These are phyloP conservation scores for Alternaria arbusti DNA, from an alignment of 2,329 filamentous ascomycete genomes.

Conservation along the genomic window DNA sequence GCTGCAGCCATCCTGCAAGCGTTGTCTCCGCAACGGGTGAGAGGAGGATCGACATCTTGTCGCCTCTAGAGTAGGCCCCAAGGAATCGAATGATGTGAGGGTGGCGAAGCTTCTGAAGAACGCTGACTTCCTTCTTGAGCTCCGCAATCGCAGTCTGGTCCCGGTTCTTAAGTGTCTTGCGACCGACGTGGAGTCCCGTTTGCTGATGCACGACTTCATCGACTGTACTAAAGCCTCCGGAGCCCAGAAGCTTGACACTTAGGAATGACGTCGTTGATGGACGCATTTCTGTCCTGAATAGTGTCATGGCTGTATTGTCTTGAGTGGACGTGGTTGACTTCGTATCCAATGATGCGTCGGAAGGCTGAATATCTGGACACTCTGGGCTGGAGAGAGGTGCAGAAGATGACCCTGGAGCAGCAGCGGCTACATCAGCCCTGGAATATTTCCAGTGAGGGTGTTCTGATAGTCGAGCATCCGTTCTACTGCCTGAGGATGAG, in stretches of 20 bases:
- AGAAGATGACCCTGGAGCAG: not conserved
- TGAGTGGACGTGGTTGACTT: not conserved
- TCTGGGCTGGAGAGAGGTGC: not conserved
- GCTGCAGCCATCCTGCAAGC: constrained; percentile 43
- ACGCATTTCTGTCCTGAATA: not conserved
- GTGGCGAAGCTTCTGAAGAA: constrained; percentile 48
- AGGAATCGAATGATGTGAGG: constrained; percentile 49
- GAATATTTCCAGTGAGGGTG: not conserved
- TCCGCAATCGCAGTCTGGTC: constrained; percentile 40
- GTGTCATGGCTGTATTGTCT: not conserved
- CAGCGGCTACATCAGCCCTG: not conserved
- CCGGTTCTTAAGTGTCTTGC: constrained; percentile 49
- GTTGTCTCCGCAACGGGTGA: constrained; percentile 48
- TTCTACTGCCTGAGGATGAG: not conserved
- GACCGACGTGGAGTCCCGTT: constrained; percentile 41
- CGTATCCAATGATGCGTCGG: not conserved
- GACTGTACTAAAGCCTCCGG: constrained; percentile 47
- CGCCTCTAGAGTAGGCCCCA: constrained; percentile 43
- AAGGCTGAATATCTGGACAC: not conserved
- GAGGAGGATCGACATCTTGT: constrained; percentile 47
- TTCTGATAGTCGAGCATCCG: not conserved
- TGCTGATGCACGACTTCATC: constrained; percentile 46
- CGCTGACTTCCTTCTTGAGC: constrained; percentile 43
- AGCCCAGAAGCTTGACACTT: constrained; percentile 44
- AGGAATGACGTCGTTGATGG: constrained; percentile 31